These are phyloP conservation scores for Pseudopithomyces chartarum DNA, from an alignment of 2,329 filamentous ascomycete species.

Conservation along the genomic window DNA sequence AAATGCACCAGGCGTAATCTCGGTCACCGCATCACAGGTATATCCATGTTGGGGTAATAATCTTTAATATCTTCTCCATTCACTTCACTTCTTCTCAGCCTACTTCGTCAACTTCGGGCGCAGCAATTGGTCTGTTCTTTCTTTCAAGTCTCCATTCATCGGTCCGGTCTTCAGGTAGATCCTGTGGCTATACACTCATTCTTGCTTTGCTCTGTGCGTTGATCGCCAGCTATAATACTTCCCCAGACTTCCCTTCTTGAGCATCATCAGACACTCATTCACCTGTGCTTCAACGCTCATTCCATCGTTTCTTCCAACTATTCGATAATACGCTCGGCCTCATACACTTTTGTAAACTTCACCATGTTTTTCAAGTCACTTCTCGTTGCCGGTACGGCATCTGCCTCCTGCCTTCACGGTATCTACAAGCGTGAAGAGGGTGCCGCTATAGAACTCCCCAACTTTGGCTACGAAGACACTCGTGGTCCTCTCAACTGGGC, in stretches of 20 bases:
- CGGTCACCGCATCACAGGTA: constrained; percentile 2
- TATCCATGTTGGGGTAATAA: constrained; percentile 8
- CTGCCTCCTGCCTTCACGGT: constrained; percentile 50
- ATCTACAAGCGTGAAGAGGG: constrained; percentile 43
- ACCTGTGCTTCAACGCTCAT: constrained; percentile 1
- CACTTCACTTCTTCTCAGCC: constrained; percentile 7
- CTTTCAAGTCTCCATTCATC: constrained; percentile 3
- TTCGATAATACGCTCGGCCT: background rate
- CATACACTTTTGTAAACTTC: constrained; percentile 4
- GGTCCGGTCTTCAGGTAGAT: constrained; percentile 9
- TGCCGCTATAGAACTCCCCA: constrained; percentile 37
- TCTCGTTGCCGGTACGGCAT: constrained; percentile 39
- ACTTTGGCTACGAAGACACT: constrained; percentile 50
- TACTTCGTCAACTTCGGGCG: constrained; percentile 7
- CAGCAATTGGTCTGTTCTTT: background rate
- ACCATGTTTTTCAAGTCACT: constrained; percentile 40
- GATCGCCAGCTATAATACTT: constrained; percentile 10
- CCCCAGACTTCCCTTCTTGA: background rate
- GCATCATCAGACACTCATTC: background rate
- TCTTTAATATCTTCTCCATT: background rate
- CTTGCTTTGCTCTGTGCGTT: constrained; percentile 8
- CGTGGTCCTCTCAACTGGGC: constrained; percentile 61
- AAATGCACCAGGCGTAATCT: background rate
- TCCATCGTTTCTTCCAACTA: background rate
- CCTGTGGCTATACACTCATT: constrained; percentile 2